A percentile compares a stretch with the other conserved stretches of the same genome.
These are phyloP conservation scores for Solanum pimpinellifolium DNA, from an alignment of 257 asterid genomes.

Conservation along the genomic window DNA sequence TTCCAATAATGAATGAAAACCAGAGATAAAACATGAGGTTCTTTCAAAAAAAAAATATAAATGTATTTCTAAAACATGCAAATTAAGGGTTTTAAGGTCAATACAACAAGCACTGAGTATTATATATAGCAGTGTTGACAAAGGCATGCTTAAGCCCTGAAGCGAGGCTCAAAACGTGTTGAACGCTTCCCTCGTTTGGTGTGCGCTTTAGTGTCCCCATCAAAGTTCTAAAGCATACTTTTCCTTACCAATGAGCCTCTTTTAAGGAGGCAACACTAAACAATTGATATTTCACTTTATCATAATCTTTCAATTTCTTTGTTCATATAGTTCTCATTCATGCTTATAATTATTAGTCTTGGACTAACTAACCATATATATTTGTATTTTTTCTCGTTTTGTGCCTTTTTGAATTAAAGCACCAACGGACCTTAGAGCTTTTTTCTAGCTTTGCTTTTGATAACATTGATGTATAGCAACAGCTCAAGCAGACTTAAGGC, in stretches of 20 bases:
- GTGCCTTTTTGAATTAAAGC: background rate
- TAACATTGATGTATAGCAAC: background rate
- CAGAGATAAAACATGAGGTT: background rate
- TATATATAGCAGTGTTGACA: background rate
- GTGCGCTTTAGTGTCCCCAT: background rate
- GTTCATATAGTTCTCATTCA: background rate
- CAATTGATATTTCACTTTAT: background rate
- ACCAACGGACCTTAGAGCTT: background rate
- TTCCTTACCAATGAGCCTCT: background rate
- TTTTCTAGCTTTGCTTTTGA: background rate
- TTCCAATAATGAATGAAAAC: background rate
- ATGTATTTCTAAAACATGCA: background rate
- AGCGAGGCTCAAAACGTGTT: background rate
- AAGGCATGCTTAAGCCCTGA: background rate
- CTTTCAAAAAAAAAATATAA: background rate
- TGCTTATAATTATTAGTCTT: background rate
- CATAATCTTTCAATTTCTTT: background rate
- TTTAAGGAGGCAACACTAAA: background rate
- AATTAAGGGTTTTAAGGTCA: background rate
- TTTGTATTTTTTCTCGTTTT: background rate
- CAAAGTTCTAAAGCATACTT: background rate
- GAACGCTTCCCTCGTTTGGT: background rate
- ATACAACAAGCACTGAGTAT: background rate
- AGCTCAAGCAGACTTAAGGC: background rate
- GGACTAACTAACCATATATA: background rate